These are phyloP conservation scores for Rhododendron williamsianum DNA, from an alignment of 148 eudicot genomes.

Conservation along the genomic window DNA sequence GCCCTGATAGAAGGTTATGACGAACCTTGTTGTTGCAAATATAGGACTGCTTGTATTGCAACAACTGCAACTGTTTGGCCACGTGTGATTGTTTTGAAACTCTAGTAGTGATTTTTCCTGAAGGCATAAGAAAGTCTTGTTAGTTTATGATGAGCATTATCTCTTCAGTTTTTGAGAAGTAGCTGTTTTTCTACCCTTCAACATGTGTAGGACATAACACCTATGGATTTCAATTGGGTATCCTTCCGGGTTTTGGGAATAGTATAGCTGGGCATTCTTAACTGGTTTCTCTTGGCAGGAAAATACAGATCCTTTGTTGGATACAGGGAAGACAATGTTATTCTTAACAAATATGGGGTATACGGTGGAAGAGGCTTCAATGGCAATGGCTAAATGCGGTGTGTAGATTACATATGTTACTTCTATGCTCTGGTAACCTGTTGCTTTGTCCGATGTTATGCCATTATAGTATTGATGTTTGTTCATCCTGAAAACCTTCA, in stretches of 20 bases:
- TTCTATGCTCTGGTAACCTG: background rate
- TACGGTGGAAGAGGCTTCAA: slow-evolving; percentile 46
- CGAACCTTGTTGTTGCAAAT: background rate
- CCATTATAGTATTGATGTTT: background rate
- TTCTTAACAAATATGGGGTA: slow-evolving; percentile 63
- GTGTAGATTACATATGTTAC: slow-evolving; percentile 10
- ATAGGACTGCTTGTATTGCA: background rate
- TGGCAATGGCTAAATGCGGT: slow-evolving; percentile 80
- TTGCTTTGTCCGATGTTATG: background rate
- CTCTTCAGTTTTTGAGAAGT: background rate
- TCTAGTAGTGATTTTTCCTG: background rate
- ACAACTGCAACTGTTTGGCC: background rate
- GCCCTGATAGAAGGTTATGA: background rate
- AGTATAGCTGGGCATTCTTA: background rate
- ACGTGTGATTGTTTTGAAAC: background rate
- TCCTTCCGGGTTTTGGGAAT: background rate
- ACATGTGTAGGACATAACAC: background rate
- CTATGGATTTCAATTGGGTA: background rate
- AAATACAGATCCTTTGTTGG: slow-evolving; percentile 17
- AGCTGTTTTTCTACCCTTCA: background rate
- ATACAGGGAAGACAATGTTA: slow-evolving; percentile 33
- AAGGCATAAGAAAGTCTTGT: background rate
- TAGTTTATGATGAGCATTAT: background rate
- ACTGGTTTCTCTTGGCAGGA: slow-evolving; percentile 30
- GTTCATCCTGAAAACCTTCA: background rate